Conservation (phyloP, 2,329 filamentous ascomycete genomes). For the Neofusicoccum sp. region DNA sequence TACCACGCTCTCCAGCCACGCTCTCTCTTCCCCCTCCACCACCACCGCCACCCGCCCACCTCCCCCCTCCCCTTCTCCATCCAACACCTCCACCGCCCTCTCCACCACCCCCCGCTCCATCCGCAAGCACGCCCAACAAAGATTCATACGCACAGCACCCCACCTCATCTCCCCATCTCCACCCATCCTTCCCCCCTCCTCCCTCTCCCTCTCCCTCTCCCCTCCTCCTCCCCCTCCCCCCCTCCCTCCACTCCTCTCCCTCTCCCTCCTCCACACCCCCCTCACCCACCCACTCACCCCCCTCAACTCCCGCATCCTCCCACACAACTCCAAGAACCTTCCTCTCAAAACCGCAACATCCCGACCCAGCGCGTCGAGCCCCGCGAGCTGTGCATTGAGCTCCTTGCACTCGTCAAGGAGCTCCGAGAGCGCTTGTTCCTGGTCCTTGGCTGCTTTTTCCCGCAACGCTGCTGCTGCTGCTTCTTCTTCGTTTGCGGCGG, state of each 20-base stretch:
- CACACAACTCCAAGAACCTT: too few relatives aligned
- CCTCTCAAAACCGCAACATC: too few relatives aligned
- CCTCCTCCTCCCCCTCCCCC: neutral
- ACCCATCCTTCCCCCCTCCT: too few relatives aligned
- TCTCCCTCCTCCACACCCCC: neutral
- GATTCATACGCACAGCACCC: too few relatives aligned
- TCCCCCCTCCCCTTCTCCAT: neutral
- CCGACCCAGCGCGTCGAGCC: too few relatives aligned
- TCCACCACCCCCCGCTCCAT: neutral
- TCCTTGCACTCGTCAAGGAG: too few relatives aligned
- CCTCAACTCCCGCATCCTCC: neutral
- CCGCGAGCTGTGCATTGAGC: too few relatives aligned
- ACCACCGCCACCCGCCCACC: neutral
- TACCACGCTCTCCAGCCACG: neutral
- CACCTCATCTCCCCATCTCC: too few relatives aligned
- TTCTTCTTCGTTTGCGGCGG: too few relatives aligned
- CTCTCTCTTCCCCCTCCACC: neutral
- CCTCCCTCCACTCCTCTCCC: neutral
- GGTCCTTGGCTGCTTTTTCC: too few relatives aligned
- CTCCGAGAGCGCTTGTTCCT: too few relatives aligned
- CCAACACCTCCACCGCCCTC: neutral
- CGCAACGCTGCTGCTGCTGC: too few relatives aligned
- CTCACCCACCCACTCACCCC: neutral
- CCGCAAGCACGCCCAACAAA: neutral
- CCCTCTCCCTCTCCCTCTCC: neutral